Evolutionary conservation across 2,329 filamentous ascomycete species (phyloP), one percentile per base, ranked within the genome.

Genomic region (Alternaria sp.): DNA sequence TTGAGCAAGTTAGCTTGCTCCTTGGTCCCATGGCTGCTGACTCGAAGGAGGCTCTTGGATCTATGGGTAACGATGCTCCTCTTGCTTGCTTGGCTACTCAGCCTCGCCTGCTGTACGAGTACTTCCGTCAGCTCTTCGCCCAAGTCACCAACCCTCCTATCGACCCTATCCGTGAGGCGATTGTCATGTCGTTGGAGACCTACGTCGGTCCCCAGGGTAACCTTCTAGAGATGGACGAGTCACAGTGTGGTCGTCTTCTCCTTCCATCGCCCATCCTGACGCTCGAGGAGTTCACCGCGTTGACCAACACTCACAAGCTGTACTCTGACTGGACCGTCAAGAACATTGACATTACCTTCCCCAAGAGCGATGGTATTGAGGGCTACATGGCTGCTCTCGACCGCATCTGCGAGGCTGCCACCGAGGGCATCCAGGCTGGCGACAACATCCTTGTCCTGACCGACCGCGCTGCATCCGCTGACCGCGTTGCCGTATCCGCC

Each of bases 101-200:
- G 67, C 94, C 95, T 71, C 92, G 94, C 71, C 86, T 97, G 58
- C 87, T 97, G 20, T 97, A 92, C 80, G 95, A 97, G 81, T 98
- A 98, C 84, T 98, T 98, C 90, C 90, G 95, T 67, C 93, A 98
- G 84, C 90, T 98, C 46, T 98, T 98, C 80, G 95, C 95, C 10
- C 95, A 98, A 83, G 95, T 98, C 79, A 98, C 95, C 66, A 98
- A 98, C 82, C 95, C 95, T 71, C 95, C 95, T 14, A 98, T 98
- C 76, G 95, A 98, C 77, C 95, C 95, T 30, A 98, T 98, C 73
- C 88, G 95, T 81, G 95, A 98, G 86, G 95, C 94, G 26, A 96
- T 97, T 75, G 95, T 98, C 81, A 98, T 98, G 95, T 97, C 95
- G 60, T 84, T 98, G 44, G 94, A 97, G 79, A 96, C 95, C 75